These are phyloP conservation scores for Colletotrichum salicis DNA, from an alignment of 2,329 filamentous ascomycete species.

Conservation along the genomic window DNA sequence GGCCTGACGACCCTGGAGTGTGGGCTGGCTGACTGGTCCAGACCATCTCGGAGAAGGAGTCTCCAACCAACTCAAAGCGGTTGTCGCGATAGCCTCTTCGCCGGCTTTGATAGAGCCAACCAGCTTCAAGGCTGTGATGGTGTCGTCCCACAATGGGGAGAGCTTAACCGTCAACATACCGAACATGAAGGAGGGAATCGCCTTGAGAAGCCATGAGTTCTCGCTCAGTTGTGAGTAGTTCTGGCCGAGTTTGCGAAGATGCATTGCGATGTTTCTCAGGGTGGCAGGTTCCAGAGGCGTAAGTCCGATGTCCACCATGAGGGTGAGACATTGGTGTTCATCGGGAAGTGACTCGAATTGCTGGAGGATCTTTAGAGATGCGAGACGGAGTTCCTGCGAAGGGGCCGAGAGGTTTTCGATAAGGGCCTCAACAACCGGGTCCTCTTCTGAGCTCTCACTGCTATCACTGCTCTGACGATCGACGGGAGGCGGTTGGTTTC, in stretches of 20 bases:
- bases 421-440: constrained; percentile 71
- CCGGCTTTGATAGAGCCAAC: constrained; percentile 77
- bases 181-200: constrained; percentile 86
- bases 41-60: constrained; percentile 66
- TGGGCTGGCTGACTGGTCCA: constrained; percentile 48
- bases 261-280: constrained; percentile 82
- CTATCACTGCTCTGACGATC: constrained; percentile 47
- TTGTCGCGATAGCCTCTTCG: constrained; percentile 76
- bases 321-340: constrained; percentile 62
- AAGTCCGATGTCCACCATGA: constrained; percentile 83
- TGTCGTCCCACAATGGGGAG: constrained; percentile 88
- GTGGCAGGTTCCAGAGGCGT: constrained; percentile 82
- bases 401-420: constrained; percentile 79
- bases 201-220: constrained; percentile 73
- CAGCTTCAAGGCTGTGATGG: constrained; percentile 78
- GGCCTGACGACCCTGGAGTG: constrained; percentile 46
- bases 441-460: constrained; percentile 60
- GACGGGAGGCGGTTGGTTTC: constrained; percentile 26
- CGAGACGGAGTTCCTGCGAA: constrained; percentile 78
- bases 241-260: constrained; percentile 80
- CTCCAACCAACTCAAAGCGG: constrained; percentile 83
- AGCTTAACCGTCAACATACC: constrained; percentile 89
- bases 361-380: constrained; percentile 78
- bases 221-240: constrained; percentile 69
- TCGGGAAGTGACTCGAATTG: constrained; percentile 64